Evolutionary conservation across 345 rosid genomes (phyloP), one percentile per base, ranked within the genome.

Genomic region (Jatropha curcas): DNA sequence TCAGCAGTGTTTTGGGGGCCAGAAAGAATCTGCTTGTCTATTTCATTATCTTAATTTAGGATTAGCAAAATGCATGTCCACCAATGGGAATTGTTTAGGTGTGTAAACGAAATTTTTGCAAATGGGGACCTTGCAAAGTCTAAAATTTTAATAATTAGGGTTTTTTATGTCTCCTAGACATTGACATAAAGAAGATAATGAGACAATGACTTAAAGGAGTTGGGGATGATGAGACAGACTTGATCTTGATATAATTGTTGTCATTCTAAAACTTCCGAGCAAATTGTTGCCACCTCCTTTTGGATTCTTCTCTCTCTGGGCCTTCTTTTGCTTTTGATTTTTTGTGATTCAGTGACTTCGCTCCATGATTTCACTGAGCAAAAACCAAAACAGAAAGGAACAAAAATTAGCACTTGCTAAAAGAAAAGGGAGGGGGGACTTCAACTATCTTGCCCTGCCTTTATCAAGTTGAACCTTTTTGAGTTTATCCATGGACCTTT

Each of bases 241-340:
- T 63, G 59, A 68, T 75, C 25, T 61, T 61, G 69, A 75, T 68
- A 67, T 31, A 24, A n/a, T 75, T 59, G 73, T 68, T 12, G 63
- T 34, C 68, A 50, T 61, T 68, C 60, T 31, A 50, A 48, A 74
- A 20, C 30, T 63, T 59, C 41, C 7, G 31, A 66, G 39, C 81
- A 31, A 41, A n/a, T 27, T 71, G 71, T 65, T 59, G 60, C 69
- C 16, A n/a, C 27, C 41, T 61, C 77, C 70, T 86, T 86, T 82
- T 83, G 89, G 83, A 78, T 73, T 51, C 78, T 83, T 83, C 68
- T 45, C 68, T 45, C 59, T 33, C 28, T 68, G 52, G 33, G 68
- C 46, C 63, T 50, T 39, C n/a, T 59, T 64, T 31, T 17, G 41
- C 43, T 25, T 41, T 55, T 60, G 1, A 37, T 65, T 62, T 77